Evolutionary conservation across 2,329 filamentous ascomycete species (phyloP).

Genomic region (Ciborinia camelliae): DNA sequence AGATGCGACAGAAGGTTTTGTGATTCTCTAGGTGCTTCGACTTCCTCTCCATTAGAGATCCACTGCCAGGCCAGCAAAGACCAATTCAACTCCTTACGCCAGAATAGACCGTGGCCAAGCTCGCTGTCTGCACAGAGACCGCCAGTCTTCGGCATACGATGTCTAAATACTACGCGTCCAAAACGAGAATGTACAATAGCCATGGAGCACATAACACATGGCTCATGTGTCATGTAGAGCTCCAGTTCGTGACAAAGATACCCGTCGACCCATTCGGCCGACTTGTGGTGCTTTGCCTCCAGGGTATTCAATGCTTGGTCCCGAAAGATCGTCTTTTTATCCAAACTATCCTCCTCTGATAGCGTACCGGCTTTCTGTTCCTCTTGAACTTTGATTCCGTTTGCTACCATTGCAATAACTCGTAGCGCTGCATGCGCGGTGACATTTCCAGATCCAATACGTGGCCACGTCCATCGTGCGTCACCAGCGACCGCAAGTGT

Average conservation of each 20-base stretch:
- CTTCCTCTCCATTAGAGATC: neutral
- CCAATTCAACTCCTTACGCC: slow-evolving; percentile 80
- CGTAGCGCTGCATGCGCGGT: slow-evolving; percentile 76
- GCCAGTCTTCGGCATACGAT: slow-evolving; percentile 75
- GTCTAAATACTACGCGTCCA: slow-evolving; percentile 76
- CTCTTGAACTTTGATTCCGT: slow-evolving; percentile 44
- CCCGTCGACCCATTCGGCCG: slow-evolving; percentile 66
- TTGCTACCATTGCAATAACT: slow-evolving; percentile 78
- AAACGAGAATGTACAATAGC: slow-evolving; percentile 92
- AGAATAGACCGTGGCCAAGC: slow-evolving; percentile 64
- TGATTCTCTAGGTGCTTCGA: neutral
- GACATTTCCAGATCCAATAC: slow-evolving; percentile 59
- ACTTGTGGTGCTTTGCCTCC: slow-evolving; percentile 55
- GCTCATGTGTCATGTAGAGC: slow-evolving; percentile 92
- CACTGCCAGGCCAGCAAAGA: slow-evolving; percentile 74
- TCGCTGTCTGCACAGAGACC: slow-evolving; percentile 75
- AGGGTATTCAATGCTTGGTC: slow-evolving; percentile 66
- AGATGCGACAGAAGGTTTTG: neutral
- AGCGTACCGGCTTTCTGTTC: slow-evolving; percentile 32
- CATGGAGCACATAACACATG: slow-evolving; percentile 96
- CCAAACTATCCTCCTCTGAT: slow-evolving; percentile 31
- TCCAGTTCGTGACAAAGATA: slow-evolving; percentile 94
- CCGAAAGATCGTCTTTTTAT: slow-evolving; percentile 53
- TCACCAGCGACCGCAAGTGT: slow-evolving; percentile 73
- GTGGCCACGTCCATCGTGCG: slow-evolving; percentile 62